Evolutionary conservation across 352 stramenopile species (phyloP).

Genomic region (Saprolegnia diclina): DNA sequence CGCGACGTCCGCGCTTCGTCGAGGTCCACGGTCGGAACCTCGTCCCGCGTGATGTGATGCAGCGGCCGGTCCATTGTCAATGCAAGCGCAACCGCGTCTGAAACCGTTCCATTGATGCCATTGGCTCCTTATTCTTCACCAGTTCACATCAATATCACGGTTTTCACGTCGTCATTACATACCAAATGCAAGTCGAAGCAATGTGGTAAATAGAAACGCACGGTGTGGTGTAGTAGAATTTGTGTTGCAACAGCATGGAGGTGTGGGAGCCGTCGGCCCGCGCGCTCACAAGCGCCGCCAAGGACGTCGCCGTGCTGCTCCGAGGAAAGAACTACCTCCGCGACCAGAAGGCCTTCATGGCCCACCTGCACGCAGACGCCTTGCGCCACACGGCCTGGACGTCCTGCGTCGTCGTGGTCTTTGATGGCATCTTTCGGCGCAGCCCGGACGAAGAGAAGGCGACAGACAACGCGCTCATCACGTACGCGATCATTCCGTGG

Average conservation of each 20-base stretch:
- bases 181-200: no score
- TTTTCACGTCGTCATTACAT: no score
- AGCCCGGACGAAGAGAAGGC: not conserved
- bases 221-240: not conserved
- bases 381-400: not conserved
- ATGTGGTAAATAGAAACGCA: not conserved
- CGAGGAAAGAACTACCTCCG: constrained; percentile 33
- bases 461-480: not conserved
- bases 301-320: constrained; percentile 56
- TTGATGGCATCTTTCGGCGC: not conserved
- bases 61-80: constrained; percentile 5
- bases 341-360: constrained; percentile 16
- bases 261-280: constrained; percentile 34
- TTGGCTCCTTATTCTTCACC: no score
- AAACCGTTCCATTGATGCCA: no score
- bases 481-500: not conserved
- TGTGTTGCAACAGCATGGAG: constrained; percentile 15
- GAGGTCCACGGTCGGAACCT: constrained; percentile 47
- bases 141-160: no score
- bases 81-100: not conserved
- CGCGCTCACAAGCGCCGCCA: constrained; percentile 30
- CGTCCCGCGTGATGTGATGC: constrained; percentile 20
- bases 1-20: constrained; percentile 43
- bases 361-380: not conserved
- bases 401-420: constrained; percentile 6